These are phyloP conservation scores for Epichloe sibirici DNA, from an alignment of 2,329 filamentous ascomycete genomes.

Conservation along the genomic window DNA sequence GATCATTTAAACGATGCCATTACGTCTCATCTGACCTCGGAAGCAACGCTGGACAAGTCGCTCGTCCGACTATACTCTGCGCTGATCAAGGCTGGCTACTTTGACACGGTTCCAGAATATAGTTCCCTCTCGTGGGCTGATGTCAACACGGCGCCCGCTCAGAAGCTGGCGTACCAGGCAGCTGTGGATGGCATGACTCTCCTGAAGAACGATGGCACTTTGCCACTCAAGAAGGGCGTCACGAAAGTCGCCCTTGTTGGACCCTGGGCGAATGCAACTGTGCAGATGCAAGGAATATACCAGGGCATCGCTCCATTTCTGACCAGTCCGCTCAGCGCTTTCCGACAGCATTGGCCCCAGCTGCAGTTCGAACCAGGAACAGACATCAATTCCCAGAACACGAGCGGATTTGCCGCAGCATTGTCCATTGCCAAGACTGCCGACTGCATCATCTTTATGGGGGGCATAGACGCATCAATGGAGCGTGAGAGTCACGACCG, in stretches of 20 bases:
- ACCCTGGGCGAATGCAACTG: constrained; percentile 27
- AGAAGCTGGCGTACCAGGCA: constrained; percentile 43
- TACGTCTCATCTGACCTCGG: constrained; percentile 14
- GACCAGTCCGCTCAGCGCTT: constrained; percentile 6
- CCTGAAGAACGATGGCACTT: constrained; percentile 40
- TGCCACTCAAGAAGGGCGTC: constrained; percentile 29
- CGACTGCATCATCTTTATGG: constrained; percentile 41
- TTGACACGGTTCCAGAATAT: constrained; percentile 38
- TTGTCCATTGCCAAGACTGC: background rate
- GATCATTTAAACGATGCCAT: constrained; percentile 20
- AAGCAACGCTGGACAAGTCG: constrained; percentile 5
- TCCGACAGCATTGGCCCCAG: background rate
- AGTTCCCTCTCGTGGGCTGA: constrained; percentile 40
- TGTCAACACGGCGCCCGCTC: constrained; percentile 41
- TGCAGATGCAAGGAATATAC: constrained; percentile 14
- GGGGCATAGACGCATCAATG: constrained; percentile 41
- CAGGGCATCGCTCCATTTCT: constrained; percentile 13
- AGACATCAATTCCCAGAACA: background rate
- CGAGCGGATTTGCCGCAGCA: background rate
- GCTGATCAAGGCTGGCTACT: constrained; percentile 44
- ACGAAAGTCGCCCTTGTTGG: constrained; percentile 18
- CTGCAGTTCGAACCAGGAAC: background rate
- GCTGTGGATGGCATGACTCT: constrained; percentile 34
- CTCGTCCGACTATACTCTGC: constrained; percentile 36
- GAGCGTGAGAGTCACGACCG: constrained; percentile 42